Percentiles rank a stretch among this genome's conserved stretches.
These are phyloP conservation scores for Tremella yokohamensis DNA, from an alignment of 768 basidiomycete species.

Conservation along the genomic window DNA sequence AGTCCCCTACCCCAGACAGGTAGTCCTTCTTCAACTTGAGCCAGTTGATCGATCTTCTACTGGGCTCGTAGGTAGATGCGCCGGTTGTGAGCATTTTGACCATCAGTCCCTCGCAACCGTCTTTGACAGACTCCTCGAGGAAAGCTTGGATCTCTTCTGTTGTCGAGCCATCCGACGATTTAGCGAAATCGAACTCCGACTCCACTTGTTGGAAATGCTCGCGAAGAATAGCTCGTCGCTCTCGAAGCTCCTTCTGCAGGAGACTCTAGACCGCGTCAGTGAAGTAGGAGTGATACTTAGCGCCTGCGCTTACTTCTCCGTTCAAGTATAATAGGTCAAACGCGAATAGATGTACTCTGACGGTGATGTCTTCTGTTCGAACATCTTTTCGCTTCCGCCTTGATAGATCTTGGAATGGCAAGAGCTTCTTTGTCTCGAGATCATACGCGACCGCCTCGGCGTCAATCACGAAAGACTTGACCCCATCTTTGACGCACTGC, in stretches of 20 bases:
- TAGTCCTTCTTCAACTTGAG: constrained; percentile 99
- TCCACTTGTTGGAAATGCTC: constrained; percentile 76
- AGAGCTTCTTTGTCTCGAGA: constrained; percentile 70
- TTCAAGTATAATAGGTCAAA: constrained; percentile 96
- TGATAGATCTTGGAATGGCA: constrained; percentile 98
- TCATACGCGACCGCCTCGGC: constrained; percentile 97
- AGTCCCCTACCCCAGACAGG: constrained; percentile 91
- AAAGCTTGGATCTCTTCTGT: constrained; percentile 92
- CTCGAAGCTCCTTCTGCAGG: constrained; percentile 68
- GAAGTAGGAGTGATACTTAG: background rate
- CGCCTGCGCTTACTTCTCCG: constrained; percentile 69
- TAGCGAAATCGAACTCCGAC: constrained; percentile 91
- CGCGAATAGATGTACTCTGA: constrained; percentile 90
- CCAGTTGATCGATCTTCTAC: constrained; percentile 93
- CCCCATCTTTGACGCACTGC: constrained; percentile 78
- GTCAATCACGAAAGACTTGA: constrained; percentile 89
- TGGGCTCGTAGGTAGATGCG: constrained; percentile 91
- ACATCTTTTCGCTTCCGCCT: constrained; percentile 95
- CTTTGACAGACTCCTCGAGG: constrained; percentile 93
- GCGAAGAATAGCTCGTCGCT: constrained; percentile 71
- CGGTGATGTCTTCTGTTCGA: constrained; percentile 94
- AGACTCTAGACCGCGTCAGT: constrained; percentile 60
- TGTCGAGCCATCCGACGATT: constrained; percentile 79
- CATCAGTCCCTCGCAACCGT: constrained; percentile 98
- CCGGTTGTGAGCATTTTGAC: constrained; percentile 95